These are phyloP conservation scores for Articulospora tetracladia DNA, from an alignment of 495 filamentous ascomycete genomes.

Conservation along the genomic window DNA sequence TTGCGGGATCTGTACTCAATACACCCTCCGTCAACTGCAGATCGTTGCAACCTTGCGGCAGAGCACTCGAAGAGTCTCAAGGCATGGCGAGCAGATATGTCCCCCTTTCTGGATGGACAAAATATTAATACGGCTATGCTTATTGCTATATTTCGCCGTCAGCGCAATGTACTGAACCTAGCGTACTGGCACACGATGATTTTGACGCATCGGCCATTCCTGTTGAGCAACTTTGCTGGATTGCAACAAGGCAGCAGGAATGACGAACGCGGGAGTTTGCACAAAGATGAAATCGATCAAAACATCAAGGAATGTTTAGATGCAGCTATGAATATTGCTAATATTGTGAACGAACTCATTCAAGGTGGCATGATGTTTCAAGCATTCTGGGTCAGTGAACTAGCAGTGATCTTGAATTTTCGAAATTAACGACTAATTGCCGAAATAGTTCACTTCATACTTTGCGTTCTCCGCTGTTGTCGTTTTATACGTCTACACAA, in stretches of 20 bases:
- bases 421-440: background rate
- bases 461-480: constrained; percentile 50
- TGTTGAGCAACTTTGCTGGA: constrained; percentile 23
- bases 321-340: constrained; percentile 8
- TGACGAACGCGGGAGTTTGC: background rate
- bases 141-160: constrained; percentile 42
- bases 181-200: constrained; percentile 53
- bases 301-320: constrained; percentile 8
- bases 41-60: background rate
- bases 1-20: constrained; percentile 47
- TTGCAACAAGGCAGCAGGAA: background rate
- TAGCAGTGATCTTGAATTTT: constrained; percentile 19
- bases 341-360: constrained; percentile 33
- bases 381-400: constrained; percentile 18
- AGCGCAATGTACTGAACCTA: constrained; percentile 48
- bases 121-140: constrained; percentile 40
- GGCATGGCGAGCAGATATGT: background rate
- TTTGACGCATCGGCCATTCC: constrained; percentile 41
- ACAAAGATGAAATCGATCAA: background rate
- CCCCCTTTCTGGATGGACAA: background rate
- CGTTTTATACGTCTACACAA: constrained; percentile 50
- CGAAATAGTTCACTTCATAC: constrained; percentile 44
- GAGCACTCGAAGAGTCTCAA: constrained; percentile 26
- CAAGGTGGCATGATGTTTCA: constrained; percentile 16
- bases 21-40: constrained; percentile 24